Evolutionary conservation across 148 eudicot genomes (phyloP), one percentile per base, ranked within the genome.

Genomic region (Bassia scoparia): DNA sequence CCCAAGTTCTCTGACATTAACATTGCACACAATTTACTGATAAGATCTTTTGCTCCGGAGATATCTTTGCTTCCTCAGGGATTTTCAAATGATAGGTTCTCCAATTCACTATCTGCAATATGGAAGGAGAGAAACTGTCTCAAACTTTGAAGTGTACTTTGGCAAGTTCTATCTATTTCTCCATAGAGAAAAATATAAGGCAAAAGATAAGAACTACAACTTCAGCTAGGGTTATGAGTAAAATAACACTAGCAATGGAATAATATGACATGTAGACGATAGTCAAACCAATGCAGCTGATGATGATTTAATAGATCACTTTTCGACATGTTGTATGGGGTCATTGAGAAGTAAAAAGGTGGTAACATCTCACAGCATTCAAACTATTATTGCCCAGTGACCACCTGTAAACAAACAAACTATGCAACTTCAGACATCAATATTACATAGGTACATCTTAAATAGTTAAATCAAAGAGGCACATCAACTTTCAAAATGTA

Each of bases 281-380:
- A 52, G 46, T 38, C 43, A 35, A 69, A 60, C 14, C n/a, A 69
- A 62, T 26, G 62, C 63, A 77, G 48, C 44, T 20, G 61, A 31
- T n/a, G 27, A 77, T 43, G 20, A 59, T 23, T 66, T 53, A 29
- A 46, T n/a, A 33, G 34, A 69, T 61, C 84, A 93, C 98, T 97
- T 93, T 93, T 83, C 98, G 76, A 83, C 98, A 93, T 48, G 98
- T 93, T 60, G 97, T 86, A 93, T 90, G 49, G 98, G 92, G 77
- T 93, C 95, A 85, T 93, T 46, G 98, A 93, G 86, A 97, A 93
- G 86, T 93, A 93, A 73, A 93, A 93, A 69, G 98, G 98, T 30
- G 98, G 98, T n/a, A n/a, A 78, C 90, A 93, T 30, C 98, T 97
- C 4, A 93, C 97, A 64, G 98, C 98, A 93, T 93, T 82, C 90